These are phyloP conservation scores for Yamadazyma sp. DNA, from an alignment of 1,139 yeast species.

Conservation along the genomic window DNA sequence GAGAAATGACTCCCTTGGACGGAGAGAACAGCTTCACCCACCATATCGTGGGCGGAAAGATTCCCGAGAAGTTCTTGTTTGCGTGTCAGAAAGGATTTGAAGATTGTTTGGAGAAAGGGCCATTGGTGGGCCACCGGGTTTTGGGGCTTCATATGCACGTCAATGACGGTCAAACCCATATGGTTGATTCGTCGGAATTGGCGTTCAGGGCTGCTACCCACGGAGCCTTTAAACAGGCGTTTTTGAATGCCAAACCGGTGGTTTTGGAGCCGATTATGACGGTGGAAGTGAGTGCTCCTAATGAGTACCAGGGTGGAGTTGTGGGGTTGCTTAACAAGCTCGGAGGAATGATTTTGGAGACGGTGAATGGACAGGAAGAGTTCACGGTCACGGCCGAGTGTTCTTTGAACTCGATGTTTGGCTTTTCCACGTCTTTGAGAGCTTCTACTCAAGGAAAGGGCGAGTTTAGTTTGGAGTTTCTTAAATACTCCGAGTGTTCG, in stretches of 20 bases:
- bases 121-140: constrained; percentile 91
- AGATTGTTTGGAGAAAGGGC: constrained; percentile 95
- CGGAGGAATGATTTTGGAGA: constrained; percentile 89
- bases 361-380: constrained; percentile 93
- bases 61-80: constrained; percentile 88
- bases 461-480: constrained; percentile 92
- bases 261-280: constrained; percentile 95
- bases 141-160: constrained; percentile 91
- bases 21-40: constrained; percentile 77
- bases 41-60: constrained; percentile 94
- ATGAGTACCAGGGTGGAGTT: constrained; percentile 92
- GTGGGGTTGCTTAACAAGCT: constrained; percentile 90
- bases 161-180: constrained; percentile 96
- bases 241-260: constrained; percentile 79
- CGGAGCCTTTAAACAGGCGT: constrained; percentile 91
- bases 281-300: constrained; percentile 90
- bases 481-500: constrained; percentile 86
- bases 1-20: constrained; percentile 67
- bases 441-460: constrained; percentile 99
- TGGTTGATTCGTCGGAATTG: constrained; percentile 94
- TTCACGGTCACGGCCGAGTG: constrained; percentile 93
- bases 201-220: constrained; percentile 92
- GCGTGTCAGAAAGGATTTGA: constrained; percentile 97
- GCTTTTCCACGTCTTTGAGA: constrained; percentile 91
- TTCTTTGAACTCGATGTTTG: constrained; percentile 92